Conservation (phyloP, 768 basidiomycete species). For the Termitomyces sp. region DNA sequence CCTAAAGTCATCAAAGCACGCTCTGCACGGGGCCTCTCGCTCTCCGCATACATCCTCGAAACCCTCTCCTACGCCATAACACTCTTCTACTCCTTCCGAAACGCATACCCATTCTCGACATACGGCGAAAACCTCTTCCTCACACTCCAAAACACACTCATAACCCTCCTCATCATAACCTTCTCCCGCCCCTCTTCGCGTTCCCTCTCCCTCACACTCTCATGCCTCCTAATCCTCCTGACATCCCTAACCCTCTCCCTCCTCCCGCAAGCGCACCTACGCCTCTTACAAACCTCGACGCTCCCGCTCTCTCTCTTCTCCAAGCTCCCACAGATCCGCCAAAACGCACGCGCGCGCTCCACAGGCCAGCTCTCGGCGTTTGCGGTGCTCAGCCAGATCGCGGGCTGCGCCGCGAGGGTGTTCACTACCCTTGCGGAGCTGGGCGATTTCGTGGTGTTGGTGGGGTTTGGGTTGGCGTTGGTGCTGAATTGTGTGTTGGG, state of each 20-base stretch:
- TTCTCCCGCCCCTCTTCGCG: conserved; percentile 23
- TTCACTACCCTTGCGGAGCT: conserved; percentile 94
- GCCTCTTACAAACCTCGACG: conserved; percentile 76
- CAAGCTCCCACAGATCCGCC: conserved; percentile 89
- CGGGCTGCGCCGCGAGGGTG: conserved; percentile 84
- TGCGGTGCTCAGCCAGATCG: conserved; percentile 83
- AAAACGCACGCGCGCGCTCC: conserved; percentile 68
- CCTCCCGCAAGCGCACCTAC: conserved; percentile 45
- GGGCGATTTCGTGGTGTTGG: conserved; percentile 71
- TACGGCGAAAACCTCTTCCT: conserved; percentile 98
- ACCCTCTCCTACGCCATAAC: conserved; percentile 89
- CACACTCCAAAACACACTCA: conserved; percentile 80
- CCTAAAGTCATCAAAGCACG: conserved; percentile 57
- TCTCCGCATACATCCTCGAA: conserved; percentile 85
- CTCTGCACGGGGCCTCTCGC: conserved; percentile 84
- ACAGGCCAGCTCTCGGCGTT: conserved; percentile 95
- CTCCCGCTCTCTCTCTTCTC: conserved; percentile 90
- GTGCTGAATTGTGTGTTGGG: conserved; percentile 82
- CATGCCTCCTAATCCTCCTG: conserved; percentile 21
- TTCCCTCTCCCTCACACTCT: conserved; percentile 28
- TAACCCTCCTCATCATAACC: conserved; percentile 81
- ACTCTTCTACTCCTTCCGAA: conserved; percentile 79
- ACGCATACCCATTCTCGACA: conserved; percentile 90
- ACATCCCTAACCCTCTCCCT: conserved; percentile 35
- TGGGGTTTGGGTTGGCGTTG: conserved; percentile 82